Conservation (phyloP, 2,329 filamentous ascomycete species). For the Fusarium bulbicola region DNA sequence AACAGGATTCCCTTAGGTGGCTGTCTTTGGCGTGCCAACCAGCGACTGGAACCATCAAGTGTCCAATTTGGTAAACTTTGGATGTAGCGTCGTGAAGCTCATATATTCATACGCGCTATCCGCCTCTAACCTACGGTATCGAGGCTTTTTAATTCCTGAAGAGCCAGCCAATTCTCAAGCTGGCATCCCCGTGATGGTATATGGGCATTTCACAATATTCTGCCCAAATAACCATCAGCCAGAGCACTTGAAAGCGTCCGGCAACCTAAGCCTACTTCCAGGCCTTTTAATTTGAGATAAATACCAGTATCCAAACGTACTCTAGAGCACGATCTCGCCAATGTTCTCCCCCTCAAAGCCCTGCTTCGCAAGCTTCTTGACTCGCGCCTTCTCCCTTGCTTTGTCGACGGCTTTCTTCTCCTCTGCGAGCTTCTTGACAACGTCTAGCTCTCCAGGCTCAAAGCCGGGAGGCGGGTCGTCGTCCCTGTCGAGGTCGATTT, state of each 20-base stretch:
- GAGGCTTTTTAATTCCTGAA: conserved; percentile 9
- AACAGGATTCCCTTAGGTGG: neutral
- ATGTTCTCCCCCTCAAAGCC: conserved; percentile 90
- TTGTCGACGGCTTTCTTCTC: conserved; percentile 75
- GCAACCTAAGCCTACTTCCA: neutral
- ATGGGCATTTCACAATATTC: conserved; percentile 72
- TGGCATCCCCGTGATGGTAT: conserved; percentile 15
- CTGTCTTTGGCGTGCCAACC: neutral
- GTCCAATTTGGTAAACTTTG: neutral
- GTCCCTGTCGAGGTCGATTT: conserved; percentile 96
- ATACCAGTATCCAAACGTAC: neutral
- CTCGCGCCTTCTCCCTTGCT: conserved; percentile 74
- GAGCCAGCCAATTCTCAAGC: conserved; percentile 6
- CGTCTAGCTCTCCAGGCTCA: conserved; percentile 69
- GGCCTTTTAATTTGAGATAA: conserved; percentile 9
- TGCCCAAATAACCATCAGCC: conserved; percentile 52
- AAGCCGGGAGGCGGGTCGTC: conserved; percentile 84
- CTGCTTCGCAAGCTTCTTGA: conserved; percentile 76
- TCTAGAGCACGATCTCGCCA: conserved; percentile 75
- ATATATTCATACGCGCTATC: conserved; percentile 32
- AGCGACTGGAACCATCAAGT: neutral
- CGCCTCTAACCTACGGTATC: conserved; percentile 22
- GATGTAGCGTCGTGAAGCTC: conserved; percentile 7
- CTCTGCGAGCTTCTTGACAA: conserved; percentile 78
- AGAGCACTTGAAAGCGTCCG: conserved; percentile 15